Base-by-base conservation (phyloP, 306 rosid species). In the Dryas drummondii region DNA sequence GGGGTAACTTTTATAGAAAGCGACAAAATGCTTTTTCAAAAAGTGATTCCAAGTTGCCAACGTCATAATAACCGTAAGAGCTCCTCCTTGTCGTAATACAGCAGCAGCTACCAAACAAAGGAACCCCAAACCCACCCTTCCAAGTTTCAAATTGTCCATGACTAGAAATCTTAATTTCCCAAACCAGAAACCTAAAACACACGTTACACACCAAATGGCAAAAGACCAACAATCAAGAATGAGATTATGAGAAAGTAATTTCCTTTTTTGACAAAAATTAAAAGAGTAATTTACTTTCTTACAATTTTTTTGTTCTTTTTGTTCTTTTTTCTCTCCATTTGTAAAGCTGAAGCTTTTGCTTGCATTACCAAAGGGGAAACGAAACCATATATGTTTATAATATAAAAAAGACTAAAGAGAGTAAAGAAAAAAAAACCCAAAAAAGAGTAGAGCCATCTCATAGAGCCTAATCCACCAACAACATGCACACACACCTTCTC, bases 391-490 rank as follows among this genome's bases (percentile, higher is more conserved):
- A 7, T 9, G 44, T 17, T 44, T 45, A 5, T 5, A 44, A 65
- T 69, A 51, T 68, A 32, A 17, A 49, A 12, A 32, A 66, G 72
- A 76, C 27, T 40, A 44, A 48, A 62, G 2, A 46, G 37, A 42
- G 37, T 5, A 49, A 45, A 59, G 66, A 5, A 42, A 42, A 14
- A 45, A 55, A 62, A 47, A 44, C 37, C 54, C 61, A 59, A 67
- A 82, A 62, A 78, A 72, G 37, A 32, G 37, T 2, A 66, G 78
- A 83, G 91, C 74, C 86, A 80, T 77, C 83, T 68, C 81, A 69
- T 8, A 72, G 85, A 83, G 90, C 72, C 74, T 78, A 42, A 81
- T 85, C 9, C 66, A 53, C 27, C 78, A 26, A 81, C 78, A 26
- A 81, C 57, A 44, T 1, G 61, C 47, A 51, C 47, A 51, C 68